Conservation (phyloP, 495 filamentous ascomycete species). For the Penicillium tannophilum region DNA sequence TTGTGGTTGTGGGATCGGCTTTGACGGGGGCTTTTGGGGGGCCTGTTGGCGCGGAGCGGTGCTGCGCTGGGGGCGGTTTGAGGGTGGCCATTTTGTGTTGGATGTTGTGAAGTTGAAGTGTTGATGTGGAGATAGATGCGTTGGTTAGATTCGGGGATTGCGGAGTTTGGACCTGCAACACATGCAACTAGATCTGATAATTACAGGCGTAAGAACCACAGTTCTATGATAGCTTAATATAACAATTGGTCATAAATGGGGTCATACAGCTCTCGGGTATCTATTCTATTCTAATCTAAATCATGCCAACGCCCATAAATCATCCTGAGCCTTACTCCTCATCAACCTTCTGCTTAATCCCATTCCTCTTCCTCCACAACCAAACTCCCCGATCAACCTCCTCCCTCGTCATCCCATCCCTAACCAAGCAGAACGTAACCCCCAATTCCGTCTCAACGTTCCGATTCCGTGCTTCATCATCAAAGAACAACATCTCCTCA, state of each 20-base stretch:
- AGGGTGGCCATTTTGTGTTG: slow-evolving; percentile 27
- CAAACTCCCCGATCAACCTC: slow-evolving; percentile 80
- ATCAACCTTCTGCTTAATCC: slow-evolving; percentile 38
- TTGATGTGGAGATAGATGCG: slow-evolving; percentile 6
- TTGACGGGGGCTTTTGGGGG: slow-evolving; percentile 59
- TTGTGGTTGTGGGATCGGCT: slow-evolving; percentile 67
- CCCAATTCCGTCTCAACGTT: slow-evolving; percentile 81
- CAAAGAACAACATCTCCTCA: slow-evolving; percentile 93
- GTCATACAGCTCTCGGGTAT: slow-evolving; percentile 1
- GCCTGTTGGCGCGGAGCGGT: slow-evolving; percentile 27
- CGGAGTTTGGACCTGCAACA: slow-evolving; percentile 15
- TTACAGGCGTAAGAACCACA: too few species aligned
- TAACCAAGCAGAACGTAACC: slow-evolving; percentile 79
- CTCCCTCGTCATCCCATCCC: slow-evolving; percentile 74
- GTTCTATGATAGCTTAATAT: too few species aligned
- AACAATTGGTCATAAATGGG: neutral
- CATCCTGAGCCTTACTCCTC: slow-evolving; percentile 7
- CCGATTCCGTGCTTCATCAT: slow-evolving; percentile 85
- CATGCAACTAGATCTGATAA: neutral
- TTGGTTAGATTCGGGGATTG: slow-evolving; percentile 12
- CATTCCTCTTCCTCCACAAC: slow-evolving; percentile 79
- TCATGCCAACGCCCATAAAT: neutral
- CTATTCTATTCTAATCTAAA: neutral
- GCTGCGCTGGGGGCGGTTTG: slow-evolving; percentile 30
- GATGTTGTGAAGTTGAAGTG: slow-evolving; percentile 6